A percentile compares a stretch with the other conserved stretches of the same genome.
These are phyloP conservation scores for Paramecium primaurelia DNA, from an alignment of 73 alveolate species.

Conservation along the genomic window DNA sequence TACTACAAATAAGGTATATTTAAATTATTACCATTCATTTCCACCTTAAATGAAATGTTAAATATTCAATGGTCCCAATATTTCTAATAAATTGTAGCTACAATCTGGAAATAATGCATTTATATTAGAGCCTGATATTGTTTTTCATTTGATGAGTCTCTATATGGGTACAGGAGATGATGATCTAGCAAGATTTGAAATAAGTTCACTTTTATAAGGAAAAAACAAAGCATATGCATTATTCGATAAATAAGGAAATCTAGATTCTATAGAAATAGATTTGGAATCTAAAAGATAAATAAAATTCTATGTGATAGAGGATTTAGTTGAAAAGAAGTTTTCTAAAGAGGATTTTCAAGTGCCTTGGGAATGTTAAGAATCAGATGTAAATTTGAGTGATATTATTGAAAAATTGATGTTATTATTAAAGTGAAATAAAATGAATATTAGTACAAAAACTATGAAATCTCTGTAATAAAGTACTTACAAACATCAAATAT, in stretches of 20 bases:
- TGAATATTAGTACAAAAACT: neutral
- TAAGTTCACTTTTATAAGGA: neutral
- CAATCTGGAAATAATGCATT: constrained; percentile 12
- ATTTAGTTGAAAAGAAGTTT: neutral
- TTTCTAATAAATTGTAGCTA: neutral
- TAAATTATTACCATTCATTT: neutral
- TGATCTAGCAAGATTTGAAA: neutral
- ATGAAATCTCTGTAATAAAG: neutral
- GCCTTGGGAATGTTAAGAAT: neutral
- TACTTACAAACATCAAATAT: neutral
- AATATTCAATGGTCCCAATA: neutral
- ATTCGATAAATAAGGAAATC: neutral
- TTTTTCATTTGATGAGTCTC: neutral
- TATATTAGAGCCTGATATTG: neutral
- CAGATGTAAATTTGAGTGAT: neutral
- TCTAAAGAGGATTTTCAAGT: neutral
- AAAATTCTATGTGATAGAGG: neutral
- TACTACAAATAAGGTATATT: neutral
- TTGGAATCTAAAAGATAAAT: neutral
- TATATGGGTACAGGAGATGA: constrained; percentile 26
- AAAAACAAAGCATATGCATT: constrained; percentile 27
- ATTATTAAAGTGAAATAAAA: neutral
- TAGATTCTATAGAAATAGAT: neutral
- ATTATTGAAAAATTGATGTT: constrained; percentile 1
- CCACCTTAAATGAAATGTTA: neutral